phyloP scores from a whole-genome alignment of 1,284 basidiomycete species.

The Malassezia obtusa region DNA sequence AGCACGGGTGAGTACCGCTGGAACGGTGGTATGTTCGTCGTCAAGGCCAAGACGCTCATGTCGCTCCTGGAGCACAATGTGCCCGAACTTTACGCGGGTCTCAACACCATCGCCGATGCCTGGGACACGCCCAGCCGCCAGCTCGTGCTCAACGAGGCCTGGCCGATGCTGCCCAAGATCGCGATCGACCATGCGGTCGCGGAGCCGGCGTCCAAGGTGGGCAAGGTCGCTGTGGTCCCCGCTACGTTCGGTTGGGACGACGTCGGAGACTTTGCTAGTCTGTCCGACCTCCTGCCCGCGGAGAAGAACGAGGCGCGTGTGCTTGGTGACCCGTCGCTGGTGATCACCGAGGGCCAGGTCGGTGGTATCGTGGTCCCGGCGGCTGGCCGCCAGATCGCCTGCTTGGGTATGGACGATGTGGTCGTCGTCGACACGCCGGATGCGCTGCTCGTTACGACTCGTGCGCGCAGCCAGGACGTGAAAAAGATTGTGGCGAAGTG shows the following conservation, averaged over 20 bases:
- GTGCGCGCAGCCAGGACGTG: conserved; percentile 45
- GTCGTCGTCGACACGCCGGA: conserved; percentile 47
- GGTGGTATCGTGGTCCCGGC: conserved; percentile 44
- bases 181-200: conserved; percentile 48
- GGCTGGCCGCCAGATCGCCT: conserved; percentile 39
- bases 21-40: conserved; percentile 49
- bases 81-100: conserved; percentile 39
- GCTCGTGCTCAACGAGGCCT: conserved; percentile 28
- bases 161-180: conserved; percentile 45
- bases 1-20: conserved; percentile 46
- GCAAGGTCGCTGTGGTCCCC: conserved; percentile 45
- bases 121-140: conserved; percentile 35
- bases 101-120: conserved; percentile 32
- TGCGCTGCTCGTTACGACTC: conserved; percentile 43
- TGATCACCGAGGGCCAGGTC: conserved; percentile 43
- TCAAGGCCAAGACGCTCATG: conserved; percentile 40
- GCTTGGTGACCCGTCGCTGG: conserved; percentile 37
- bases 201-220: conserved; percentile 42
- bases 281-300: conserved; percentile 45
- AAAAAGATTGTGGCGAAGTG: conserved; percentile 45
- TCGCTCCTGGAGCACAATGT: conserved; percentile 31
- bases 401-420: conserved; percentile 47
- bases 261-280: conserved; percentile 43
- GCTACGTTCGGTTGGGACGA: conserved; percentile 49
- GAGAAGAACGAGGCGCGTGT: conserved; percentile 46